Evolutionary conservation across 768 basidiomycete genomes (phyloP).

Genomic region (Collybiopsis confluens): DNA sequence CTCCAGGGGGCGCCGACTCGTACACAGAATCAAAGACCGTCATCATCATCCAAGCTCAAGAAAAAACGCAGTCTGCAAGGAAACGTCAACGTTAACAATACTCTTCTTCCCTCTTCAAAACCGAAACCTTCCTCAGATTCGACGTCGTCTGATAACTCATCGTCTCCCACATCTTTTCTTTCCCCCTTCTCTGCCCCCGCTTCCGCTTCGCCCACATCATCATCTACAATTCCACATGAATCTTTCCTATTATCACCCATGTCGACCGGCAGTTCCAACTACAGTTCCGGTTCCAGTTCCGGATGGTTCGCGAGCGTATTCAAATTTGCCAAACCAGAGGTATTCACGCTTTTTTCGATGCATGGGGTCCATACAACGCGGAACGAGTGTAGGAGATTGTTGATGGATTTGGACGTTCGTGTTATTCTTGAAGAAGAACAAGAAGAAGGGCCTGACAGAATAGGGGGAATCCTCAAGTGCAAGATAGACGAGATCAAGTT

Average conservation of each 20-base stretch:
- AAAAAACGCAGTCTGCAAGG: constrained; percentile 25
- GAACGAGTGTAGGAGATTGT: constrained; percentile 66
- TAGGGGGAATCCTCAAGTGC: constrained; percentile 70
- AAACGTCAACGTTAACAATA: not conserved
- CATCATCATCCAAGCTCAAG: constrained; percentile 29
- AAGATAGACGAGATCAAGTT: constrained; percentile 62
- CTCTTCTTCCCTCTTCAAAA: not conserved
- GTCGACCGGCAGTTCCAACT: constrained; percentile 27
- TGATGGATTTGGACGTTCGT: constrained; percentile 67
- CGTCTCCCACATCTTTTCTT: constrained; percentile 10
- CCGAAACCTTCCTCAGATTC: too few species aligned
- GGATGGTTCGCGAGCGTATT: constrained; percentile 88
- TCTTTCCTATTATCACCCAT: constrained; percentile 41
- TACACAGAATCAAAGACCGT: not conserved
- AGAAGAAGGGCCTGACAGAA: too few species aligned
- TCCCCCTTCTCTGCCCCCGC: constrained; percentile 42
- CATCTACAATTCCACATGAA: constrained; percentile 32
- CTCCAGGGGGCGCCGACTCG: constrained; percentile 25
- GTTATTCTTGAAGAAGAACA: constrained; percentile 57
- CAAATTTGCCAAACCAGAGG: constrained; percentile 66
- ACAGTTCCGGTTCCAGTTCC: constrained; percentile 53
- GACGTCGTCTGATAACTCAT: constrained; percentile 18
- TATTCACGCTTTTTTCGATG: constrained; percentile 52
- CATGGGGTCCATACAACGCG: constrained; percentile 61
- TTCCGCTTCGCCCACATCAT: constrained; percentile 22